A percentile compares a stretch with the other conserved stretches of the same genome.
Evolutionary conservation across 2,329 filamentous ascomycete species (phyloP).

Genomic region (Fusarium udum): DNA sequence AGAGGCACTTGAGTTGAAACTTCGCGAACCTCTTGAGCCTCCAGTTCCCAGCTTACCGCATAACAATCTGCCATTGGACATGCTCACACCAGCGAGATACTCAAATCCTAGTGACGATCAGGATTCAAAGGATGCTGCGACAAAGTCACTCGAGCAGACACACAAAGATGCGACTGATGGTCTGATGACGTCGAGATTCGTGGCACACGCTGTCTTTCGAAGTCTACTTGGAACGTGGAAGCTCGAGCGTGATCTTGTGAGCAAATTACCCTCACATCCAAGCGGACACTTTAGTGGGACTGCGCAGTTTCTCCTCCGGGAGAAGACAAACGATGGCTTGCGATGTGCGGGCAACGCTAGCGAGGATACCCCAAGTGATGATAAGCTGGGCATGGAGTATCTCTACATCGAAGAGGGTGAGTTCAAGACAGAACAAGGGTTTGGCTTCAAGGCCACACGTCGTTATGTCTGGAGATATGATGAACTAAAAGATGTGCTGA

Average conservation of each 20-base stretch:
- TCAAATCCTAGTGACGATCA: constrained; percentile 50
- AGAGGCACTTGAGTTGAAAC: constrained; percentile 63
- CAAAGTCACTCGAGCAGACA: constrained; percentile 57
- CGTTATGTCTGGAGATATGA: constrained; percentile 80
- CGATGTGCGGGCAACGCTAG: constrained; percentile 44
- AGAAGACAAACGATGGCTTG: constrained; percentile 64
- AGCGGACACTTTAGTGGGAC: constrained; percentile 72
- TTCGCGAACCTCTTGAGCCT: constrained; percentile 44
- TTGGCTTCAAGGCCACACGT: constrained; percentile 68
- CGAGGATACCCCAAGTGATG: constrained; percentile 20
- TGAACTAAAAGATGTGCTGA: constrained; percentile 67
- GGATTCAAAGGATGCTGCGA: constrained; percentile 51
- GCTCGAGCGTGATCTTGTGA: constrained; percentile 66
- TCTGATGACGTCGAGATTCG: constrained; percentile 59
- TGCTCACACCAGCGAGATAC: constrained; percentile 67
- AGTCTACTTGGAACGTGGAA: constrained; percentile 76
- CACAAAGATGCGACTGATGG: constrained; percentile 53
- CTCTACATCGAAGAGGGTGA: constrained; percentile 75
- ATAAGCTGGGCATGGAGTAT: constrained; percentile 64
- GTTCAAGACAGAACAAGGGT: constrained; percentile 66
- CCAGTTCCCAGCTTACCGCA: constrained; percentile 49
- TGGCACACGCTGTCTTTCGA: constrained; percentile 74
- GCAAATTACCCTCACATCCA: constrained; percentile 65
- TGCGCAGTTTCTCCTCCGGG: constrained; percentile 70
- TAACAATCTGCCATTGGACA: constrained; percentile 58